Evolutionary conservation across 306 rosid genomes (phyloP).

Genomic region (Ormosia semicastrata): DNA sequence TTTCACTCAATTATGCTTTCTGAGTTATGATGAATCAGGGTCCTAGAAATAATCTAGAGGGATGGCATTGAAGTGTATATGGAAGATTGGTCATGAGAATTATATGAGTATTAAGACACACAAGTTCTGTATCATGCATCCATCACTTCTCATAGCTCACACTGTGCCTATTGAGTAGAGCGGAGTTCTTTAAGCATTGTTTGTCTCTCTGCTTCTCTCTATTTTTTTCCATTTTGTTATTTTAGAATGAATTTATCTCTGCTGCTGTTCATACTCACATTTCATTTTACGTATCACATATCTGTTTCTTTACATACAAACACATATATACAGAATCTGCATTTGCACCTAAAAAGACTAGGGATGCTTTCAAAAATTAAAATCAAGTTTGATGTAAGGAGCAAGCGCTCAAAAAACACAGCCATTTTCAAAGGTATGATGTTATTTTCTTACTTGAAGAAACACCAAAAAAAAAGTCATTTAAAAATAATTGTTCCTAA

Average conservation of each 20-base stretch:
- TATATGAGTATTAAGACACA: not conserved
- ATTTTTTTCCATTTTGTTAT: not conserved
- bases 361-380: not conserved
- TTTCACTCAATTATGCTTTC: not conserved
- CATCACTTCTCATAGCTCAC: not conserved
- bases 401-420: not conserved
- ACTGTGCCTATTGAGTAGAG: not conserved
- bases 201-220: not conserved
- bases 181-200: not conserved
- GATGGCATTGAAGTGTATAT: not conserved
- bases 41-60: not conserved
- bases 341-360: not conserved
- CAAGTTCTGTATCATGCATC: slow-evolving; percentile 4
- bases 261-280: not conserved
- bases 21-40: not conserved
- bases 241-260: not conserved
- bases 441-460: not conserved
- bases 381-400: not conserved
- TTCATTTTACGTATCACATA: not conserved
- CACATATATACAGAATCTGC: not conserved
- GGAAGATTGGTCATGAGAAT: not conserved
- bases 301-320: not conserved
- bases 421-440: not conserved
- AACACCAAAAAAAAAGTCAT: not conserved
- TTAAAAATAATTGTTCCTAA: not conserved